These are phyloP conservation scores for Penicillium aurantiogriseum DNA, from an alignment of 2,329 filamentous ascomycete genomes.

Conservation along the genomic window DNA sequence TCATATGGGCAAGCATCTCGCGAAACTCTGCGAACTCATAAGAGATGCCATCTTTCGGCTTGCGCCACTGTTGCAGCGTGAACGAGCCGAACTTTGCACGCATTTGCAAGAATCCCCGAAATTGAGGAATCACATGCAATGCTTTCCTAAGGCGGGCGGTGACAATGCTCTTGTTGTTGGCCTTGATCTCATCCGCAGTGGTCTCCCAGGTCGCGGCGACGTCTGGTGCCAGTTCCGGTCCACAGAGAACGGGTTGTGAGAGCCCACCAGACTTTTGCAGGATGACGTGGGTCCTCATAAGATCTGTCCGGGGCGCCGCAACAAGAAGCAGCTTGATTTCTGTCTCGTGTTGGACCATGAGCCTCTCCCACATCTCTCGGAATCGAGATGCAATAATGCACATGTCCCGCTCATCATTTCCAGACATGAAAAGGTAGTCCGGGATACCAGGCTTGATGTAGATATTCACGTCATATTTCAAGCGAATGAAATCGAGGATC, in stretches of 20 bases:
- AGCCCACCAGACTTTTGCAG: constrained; percentile 22
- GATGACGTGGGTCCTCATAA: constrained; percentile 26
- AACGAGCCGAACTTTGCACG: constrained; percentile 45
- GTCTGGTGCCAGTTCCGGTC: background rate
- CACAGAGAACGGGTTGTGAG: constrained; percentile 24
- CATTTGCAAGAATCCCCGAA: constrained; percentile 41
- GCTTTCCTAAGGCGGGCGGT: constrained; percentile 17
- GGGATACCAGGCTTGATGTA: constrained; percentile 32
- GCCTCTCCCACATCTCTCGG: constrained; percentile 31
- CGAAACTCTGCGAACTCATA: constrained; percentile 40
- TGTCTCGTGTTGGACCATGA: constrained; percentile 28
- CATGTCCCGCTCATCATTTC: constrained; percentile 33
- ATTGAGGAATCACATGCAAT: constrained; percentile 18
- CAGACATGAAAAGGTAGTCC: constrained; percentile 33
- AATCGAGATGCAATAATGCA: constrained; percentile 36
- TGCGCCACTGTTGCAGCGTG: constrained; percentile 38
- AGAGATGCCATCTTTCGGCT: constrained; percentile 30
- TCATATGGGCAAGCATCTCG: constrained; percentile 39
- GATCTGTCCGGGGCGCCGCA: constrained; percentile 25
- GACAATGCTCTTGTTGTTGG: constrained; percentile 1
- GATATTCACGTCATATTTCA: constrained; percentile 42
- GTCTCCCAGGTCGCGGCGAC: background rate
- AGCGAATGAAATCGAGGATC: constrained; percentile 47
- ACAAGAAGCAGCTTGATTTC: constrained; percentile 37
- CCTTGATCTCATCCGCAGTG: background rate